A percentile compares a stretch with the other conserved stretches of the same genome.
Evolutionary conservation across 805 yeast genomes (phyloP).

Genomic region (Candida argentea): DNA sequence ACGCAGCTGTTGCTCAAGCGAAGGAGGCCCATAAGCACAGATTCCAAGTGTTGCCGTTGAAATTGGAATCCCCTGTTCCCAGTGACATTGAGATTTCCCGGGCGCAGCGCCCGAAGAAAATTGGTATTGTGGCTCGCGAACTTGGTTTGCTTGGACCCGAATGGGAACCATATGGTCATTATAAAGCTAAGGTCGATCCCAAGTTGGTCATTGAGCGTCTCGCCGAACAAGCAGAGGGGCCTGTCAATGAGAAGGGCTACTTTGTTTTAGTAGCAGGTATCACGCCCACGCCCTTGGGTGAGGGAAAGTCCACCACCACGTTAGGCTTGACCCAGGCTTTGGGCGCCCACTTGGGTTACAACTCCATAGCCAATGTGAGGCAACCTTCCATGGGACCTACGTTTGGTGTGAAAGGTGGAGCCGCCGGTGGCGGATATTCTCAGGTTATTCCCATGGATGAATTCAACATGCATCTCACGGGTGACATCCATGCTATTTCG

Average conservation of each 20-base stretch:
- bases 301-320: slow-evolving; percentile 95
- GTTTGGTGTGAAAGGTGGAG: slow-evolving; percentile 98
- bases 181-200: slow-evolving; percentile 76
- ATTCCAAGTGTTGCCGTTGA: slow-evolving; percentile 47
- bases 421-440: slow-evolving; percentile 98
- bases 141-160: slow-evolving; percentile 71
- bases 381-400: slow-evolving; percentile 99
- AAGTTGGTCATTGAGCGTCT: slow-evolving; percentile 30
- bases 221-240: slow-evolving; percentile 58
- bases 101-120: slow-evolving; percentile 77
- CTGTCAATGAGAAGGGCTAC: slow-evolving; percentile 59
- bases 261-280: slow-evolving; percentile 93
- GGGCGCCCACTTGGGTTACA: slow-evolving; percentile 78
- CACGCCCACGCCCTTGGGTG: slow-evolving; percentile 97
- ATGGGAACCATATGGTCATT: slow-evolving; percentile 80
- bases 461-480: slow-evolving; percentile 94
- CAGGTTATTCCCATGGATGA: slow-evolving; percentile 99
- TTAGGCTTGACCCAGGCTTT: slow-evolving; percentile 95
- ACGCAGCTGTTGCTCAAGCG: slow-evolving; percentile 61
- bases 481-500: slow-evolving; percentile 94
- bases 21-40: slow-evolving; percentile 37
- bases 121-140: slow-evolving; percentile 66
- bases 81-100: slow-evolving; percentile 86
- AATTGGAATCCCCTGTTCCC: slow-evolving; percentile 58
- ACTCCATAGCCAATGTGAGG: slow-evolving; percentile 88